Percentiles rank a stretch among this genome's conserved stretches.
These are phyloP conservation scores for Kurtzmaniella fragi DNA, from an alignment of 805 yeast genomes.

Conservation along the genomic window DNA sequence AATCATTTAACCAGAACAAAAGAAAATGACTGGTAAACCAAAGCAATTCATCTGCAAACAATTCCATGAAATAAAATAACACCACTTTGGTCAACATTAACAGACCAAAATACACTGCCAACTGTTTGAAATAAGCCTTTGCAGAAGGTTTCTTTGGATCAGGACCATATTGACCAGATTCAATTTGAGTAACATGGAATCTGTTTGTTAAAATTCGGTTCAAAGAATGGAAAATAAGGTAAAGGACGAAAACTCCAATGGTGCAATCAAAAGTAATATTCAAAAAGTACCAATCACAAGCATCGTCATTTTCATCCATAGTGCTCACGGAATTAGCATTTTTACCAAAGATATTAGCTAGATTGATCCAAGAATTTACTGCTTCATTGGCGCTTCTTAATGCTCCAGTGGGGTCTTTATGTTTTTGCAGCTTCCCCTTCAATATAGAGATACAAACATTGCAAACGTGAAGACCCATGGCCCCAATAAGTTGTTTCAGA, in stretches of 20 bases:
- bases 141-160: slow-evolving; percentile 51
- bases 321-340: slow-evolving; percentile 4
- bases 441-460: slow-evolving; percentile 69
- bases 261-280: slow-evolving; percentile 90
- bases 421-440: slow-evolving; percentile 18
- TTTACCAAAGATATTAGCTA: slow-evolving; percentile 8
- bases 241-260: slow-evolving; percentile 80
- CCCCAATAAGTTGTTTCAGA: slow-evolving; percentile 83
- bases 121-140: slow-evolving; percentile 64
- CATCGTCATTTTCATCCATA: slow-evolving; percentile 37
- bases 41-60: slow-evolving; percentile 49
- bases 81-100: slow-evolving; percentile 61
- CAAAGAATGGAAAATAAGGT: slow-evolving; percentile 44
- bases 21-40: slow-evolving; percentile 64
- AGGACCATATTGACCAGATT: slow-evolving; percentile 60
- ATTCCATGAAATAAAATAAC: slow-evolving; percentile 56
- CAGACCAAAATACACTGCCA: slow-evolving; percentile 62
- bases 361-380: too few species aligned
- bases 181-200: slow-evolving; percentile 32
- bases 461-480: slow-evolving; percentile 75
- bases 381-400: slow-evolving; percentile 3
- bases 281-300: slow-evolving; percentile 94
- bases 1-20: slow-evolving; percentile 76
- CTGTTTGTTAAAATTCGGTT: slow-evolving; percentile 41
- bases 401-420: background rate